Conservation (phyloP, 176 grass and related monocot genomes). For the Musa acuminata region DNA sequence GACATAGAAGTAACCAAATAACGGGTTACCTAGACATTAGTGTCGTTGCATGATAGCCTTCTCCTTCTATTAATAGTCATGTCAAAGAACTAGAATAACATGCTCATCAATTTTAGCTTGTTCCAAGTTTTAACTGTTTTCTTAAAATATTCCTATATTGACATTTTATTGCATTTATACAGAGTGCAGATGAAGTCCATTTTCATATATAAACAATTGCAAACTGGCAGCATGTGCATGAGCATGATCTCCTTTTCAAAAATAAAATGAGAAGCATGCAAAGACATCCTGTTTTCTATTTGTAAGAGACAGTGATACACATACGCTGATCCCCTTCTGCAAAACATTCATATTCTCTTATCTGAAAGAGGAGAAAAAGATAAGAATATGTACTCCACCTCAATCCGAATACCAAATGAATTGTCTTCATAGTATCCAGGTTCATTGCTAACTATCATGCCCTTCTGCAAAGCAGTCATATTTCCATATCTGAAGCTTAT, state of each 20-base stretch:
- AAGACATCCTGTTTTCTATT: too few relatives aligned
- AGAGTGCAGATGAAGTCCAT: neutral
- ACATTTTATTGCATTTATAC: neutral
- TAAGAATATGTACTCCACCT: slow-evolving; percentile 36
- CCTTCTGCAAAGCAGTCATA: slow-evolving; percentile 73
- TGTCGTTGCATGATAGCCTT: neutral
- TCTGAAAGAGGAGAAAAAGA: neutral
- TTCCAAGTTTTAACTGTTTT: neutral
- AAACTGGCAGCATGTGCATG: too few relatives aligned
- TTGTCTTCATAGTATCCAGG: slow-evolving; percentile 97
- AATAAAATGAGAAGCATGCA: too few relatives aligned
- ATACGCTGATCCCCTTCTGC: neutral
- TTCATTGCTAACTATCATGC: slow-evolving; percentile 98
- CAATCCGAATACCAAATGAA: slow-evolving; percentile 92
- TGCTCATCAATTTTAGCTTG: neutral
- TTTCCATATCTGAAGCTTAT: slow-evolving; percentile 96
- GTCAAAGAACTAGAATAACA: neutral
- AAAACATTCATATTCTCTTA: neutral
- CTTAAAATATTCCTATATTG: neutral
- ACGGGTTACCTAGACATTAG: neutral
- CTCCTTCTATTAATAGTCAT: neutral
- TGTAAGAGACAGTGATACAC: neutral
- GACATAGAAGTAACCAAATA: neutral
- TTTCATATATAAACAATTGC: too few relatives aligned
- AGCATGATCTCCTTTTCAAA: too few relatives aligned